Evolutionary conservation across 164 flowering plant genomes (phyloP).

Genomic region (Tetrastigma voinierianum): DNA sequence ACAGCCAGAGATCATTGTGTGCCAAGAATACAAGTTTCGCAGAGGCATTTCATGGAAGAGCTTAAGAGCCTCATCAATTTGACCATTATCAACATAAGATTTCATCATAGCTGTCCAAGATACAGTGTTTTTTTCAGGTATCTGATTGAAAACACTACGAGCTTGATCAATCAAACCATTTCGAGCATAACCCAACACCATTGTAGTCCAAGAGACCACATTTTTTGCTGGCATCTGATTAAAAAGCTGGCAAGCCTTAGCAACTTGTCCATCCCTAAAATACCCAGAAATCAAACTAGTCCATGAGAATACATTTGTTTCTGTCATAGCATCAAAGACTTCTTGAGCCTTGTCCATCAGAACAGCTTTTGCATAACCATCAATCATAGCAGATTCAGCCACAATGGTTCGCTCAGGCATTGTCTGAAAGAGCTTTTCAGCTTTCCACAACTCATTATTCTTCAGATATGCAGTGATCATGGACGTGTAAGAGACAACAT

Average conservation of each 20-base stretch:
- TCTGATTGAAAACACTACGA: constrained; percentile 31
- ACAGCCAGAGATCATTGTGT: constrained; percentile 43
- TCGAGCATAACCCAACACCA: constrained; percentile 40
- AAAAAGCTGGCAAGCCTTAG: constrained; percentile 39
- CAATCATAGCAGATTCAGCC: constrained; percentile 47
- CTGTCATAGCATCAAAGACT: constrained; percentile 44
- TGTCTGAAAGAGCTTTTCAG: constrained; percentile 32
- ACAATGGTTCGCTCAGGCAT: constrained; percentile 38
- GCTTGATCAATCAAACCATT: constrained; percentile 46
- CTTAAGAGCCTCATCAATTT: constrained; percentile 38
- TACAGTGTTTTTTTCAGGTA: constrained; percentile 50
- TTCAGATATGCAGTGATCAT: constrained; percentile 50
- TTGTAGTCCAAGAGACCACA: constrained; percentile 47
- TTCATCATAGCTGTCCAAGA: constrained; percentile 55
- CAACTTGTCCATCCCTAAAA: constrained; percentile 28
- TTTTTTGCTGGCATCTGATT: constrained; percentile 41
- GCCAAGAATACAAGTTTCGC: constrained; percentile 52
- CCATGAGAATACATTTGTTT: constrained; percentile 52
- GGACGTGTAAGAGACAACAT: constrained; percentile 43
- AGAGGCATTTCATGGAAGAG: constrained; percentile 48
- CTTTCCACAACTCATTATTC: constrained; percentile 32
- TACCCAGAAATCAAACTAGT: constrained; percentile 59
- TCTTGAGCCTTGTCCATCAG: constrained; percentile 34
- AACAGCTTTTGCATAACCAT: constrained; percentile 43
- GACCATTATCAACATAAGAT: constrained; percentile 32